Percentiles rank a stretch among this genome's conserved stretches.
phyloP scores from a whole-genome alignment of 352 stramenopile species.

The Thalassiosira livingstoniorum region DNA sequence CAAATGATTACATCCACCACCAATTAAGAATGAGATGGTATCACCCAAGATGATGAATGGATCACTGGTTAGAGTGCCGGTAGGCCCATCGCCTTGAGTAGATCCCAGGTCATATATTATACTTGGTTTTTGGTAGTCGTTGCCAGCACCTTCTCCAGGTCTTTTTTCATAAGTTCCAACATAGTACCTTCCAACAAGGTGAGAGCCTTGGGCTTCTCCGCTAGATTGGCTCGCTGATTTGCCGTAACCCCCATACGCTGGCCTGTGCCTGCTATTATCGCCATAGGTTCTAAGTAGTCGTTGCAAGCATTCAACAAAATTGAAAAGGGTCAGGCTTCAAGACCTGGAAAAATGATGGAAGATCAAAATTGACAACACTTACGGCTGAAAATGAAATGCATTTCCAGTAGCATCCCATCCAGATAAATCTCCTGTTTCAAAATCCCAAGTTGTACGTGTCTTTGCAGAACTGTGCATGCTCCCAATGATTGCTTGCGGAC shows the following conservation, averaged over 20 bases:
- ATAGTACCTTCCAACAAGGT: slow-evolving; percentile 92
- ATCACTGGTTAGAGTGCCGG: slow-evolving; percentile 93
- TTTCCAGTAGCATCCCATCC: slow-evolving; percentile 93
- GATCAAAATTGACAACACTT: too few relatives aligned
- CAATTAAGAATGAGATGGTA: slow-evolving; percentile 93
- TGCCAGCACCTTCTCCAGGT: slow-evolving; percentile 74
- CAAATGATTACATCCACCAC: slow-evolving; percentile 92
- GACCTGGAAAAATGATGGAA: too few relatives aligned
- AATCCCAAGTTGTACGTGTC: slow-evolving; percentile 94
- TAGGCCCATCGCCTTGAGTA: slow-evolving; percentile 90
- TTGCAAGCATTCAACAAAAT: too few relatives aligned
- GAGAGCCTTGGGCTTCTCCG: slow-evolving; percentile 66
- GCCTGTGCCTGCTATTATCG: slow-evolving; percentile 91
- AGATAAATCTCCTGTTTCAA: slow-evolving; percentile 94
- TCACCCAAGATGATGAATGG: slow-evolving; percentile 91
- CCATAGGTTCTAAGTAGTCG: too few relatives aligned
- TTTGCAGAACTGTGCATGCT: slow-evolving; percentile 70
- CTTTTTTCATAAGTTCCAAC: slow-evolving; percentile 94
- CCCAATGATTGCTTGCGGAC: slow-evolving; percentile 73
- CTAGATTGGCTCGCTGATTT: slow-evolving; percentile 54
- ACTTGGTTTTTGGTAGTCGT: slow-evolving; percentile 88
- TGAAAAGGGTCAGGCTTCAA: too few relatives aligned
- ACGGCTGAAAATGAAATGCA: slow-evolving; percentile 94
- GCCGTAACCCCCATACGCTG: slow-evolving; percentile 81
- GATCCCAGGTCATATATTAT: slow-evolving; percentile 81